Evolutionary conservation across 352 stramenopile species (phyloP).

Genomic region (Pythium myriotylum): DNA sequence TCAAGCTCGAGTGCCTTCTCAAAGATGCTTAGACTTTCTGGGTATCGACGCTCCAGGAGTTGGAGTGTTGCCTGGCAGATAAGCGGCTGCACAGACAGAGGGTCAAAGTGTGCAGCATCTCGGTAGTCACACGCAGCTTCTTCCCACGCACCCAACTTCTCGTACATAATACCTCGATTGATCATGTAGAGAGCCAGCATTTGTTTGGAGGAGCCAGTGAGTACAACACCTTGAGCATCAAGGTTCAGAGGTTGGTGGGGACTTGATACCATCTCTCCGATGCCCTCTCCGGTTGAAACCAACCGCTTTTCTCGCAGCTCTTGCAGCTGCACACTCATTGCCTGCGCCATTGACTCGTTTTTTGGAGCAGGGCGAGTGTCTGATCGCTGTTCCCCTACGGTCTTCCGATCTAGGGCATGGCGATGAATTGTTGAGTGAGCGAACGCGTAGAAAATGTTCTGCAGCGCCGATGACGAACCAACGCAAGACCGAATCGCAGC

Average conservation of each 20-base stretch:
- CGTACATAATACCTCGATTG: constrained; percentile 69
- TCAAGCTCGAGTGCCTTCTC: constrained; percentile 50
- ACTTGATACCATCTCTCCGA: background rate
- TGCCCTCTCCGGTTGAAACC: background rate
- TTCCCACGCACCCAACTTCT: constrained; percentile 50
- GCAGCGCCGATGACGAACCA: constrained; percentile 51
- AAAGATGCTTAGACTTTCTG: constrained; percentile 41
- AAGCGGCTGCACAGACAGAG: constrained; percentile 53
- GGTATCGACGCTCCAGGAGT: constrained; percentile 42
- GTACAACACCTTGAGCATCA: constrained; percentile 6
- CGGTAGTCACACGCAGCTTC: constrained; percentile 57
- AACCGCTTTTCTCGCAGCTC: constrained; percentile 20
- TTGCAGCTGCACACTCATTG: constrained; percentile 28
- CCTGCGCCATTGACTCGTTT: constrained; percentile 22
- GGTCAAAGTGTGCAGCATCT: constrained; percentile 70
- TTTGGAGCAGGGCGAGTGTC: background rate
- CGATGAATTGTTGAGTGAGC: constrained; percentile 47
- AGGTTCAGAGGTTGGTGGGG: constrained; percentile 7
- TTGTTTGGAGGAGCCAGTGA: constrained; percentile 66
- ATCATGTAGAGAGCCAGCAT: constrained; percentile 69
- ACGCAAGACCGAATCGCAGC: constrained; percentile 59
- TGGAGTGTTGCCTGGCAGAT: constrained; percentile 67
- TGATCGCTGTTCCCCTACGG: constrained; percentile 20
- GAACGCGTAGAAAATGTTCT: constrained; percentile 74
- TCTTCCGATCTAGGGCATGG: constrained; percentile 62